Evolutionary conservation across 805 yeast species (phyloP), one percentile per base, ranked within the genome.

Genomic region (Wickerhamomyces canadensis): DNA sequence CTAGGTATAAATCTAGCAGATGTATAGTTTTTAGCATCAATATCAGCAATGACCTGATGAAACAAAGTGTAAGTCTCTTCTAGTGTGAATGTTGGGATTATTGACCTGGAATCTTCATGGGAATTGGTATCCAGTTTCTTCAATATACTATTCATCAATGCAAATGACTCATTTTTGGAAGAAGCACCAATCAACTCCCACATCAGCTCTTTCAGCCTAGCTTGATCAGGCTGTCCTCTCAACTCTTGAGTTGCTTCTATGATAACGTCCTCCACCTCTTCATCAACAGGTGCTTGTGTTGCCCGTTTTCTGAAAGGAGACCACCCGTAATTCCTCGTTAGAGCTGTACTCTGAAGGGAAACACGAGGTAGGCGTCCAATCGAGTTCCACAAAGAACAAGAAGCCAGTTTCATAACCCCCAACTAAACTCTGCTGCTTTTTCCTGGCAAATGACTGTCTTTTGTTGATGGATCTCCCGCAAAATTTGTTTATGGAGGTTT

Each of bases 1-100:
- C 52, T 22, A 3, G 56, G 56, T 5, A 51, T 33, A 25, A 51
- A 51, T 14, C 54, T 36, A 1, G 56, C 56, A 15, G 49, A 36
- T 19, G 41, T 33, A 35, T 43, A 51, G 35, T 48, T 51, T 8
- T 43, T 44, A 9, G 18, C 36, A 3, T 43, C 34, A 19, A 48
- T 31, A 14, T 33, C 15, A 4, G 26, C 35, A 19, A 44, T 26
- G 19, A 46, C 49, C 16, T 35, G 34, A 2, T 15, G 11, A 27
- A 34, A 49, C 11, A 51, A 24, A 5, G 26, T 29, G 16, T 31
- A 29, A 5, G 40, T 34, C 17, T 49, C 46, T 2, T 39, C 31
- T 1, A 18, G 15, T 5, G 30, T 17, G 14, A 42, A 16, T 4
- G 41, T 43, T 6, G 52, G 46, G 5, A 43, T 44, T 15, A 39